Evolutionary conservation across 768 basidiomycete genomes (phyloP), one percentile per base, ranked within the genome.

Genomic region (Rhodotorula babjevae): DNA sequence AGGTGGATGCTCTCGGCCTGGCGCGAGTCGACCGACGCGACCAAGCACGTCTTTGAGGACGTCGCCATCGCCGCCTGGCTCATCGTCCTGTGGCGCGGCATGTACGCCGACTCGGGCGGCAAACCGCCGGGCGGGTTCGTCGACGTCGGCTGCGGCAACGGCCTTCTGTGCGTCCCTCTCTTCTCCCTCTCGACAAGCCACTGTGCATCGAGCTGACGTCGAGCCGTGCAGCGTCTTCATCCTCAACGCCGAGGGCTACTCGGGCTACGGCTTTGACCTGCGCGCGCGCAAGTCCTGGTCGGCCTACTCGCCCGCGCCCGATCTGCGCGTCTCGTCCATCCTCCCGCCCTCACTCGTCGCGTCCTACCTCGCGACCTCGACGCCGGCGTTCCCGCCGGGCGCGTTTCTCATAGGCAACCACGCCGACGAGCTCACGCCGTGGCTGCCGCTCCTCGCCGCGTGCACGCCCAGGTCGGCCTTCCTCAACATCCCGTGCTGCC

Each of bases 131-230:
- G 87, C 0, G 94, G 93, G 12, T 98, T 96, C 76, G 79, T 94
- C 53, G 95, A 98, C 79, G 84, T 96, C 16, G 95, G 95, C 85
- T 93, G 93, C 78, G 95, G 95, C 0, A 97, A 97, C 75, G 95
- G 92, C 3, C 85, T 98, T 7, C 84, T 98, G 44, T 91, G 57
- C 61, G 73, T 61, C 21, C 11, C 33, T 5, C n/a, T 50, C 25
- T 16, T 2, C 52, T 18, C 23, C 11, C 14, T 40, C 49, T 19
- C 21, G 23, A 2, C n/a, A 23, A 14, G 14, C 52, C 42, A 42
- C 42, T 14, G 7, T 42, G 18, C 36, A 4, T 36, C 36, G 36
- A 36, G 9, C 36, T 36, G 36, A 36, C 36, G 4, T 36, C 36
- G 36, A 36, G 5, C 44, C 44, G 8, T 46, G 44, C 55, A 75